phyloP scores from a whole-genome alignment of 2,329 filamentous ascomycete genomes.

The Trichophyton mentagrophytes region DNA sequence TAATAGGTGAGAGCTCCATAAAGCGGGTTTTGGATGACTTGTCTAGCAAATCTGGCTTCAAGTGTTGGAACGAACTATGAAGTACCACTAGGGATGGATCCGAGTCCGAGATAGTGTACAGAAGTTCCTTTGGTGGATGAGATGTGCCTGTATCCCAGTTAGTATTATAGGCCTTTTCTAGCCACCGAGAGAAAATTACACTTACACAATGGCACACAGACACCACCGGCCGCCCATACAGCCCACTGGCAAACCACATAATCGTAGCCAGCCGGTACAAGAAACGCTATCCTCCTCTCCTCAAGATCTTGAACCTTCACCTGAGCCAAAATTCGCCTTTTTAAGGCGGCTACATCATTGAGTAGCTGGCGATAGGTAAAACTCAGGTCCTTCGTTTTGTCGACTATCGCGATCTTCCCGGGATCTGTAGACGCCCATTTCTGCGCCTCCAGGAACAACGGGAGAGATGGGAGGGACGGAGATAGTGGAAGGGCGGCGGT shows the following conservation, averaged over 20 bases:
- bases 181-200: neutral
- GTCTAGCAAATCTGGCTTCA: constrained; percentile 23
- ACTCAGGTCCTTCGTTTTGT: constrained; percentile 25
- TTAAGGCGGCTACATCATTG: constrained; percentile 26
- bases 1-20: constrained; percentile 20
- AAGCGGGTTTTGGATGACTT: constrained; percentile 20
- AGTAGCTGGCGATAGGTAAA: constrained; percentile 33
- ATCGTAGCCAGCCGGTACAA: constrained; percentile 31
- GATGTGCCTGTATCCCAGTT: constrained; percentile 24
- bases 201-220: constrained; percentile 33
- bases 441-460: constrained; percentile 28
- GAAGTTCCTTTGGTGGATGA: constrained; percentile 30
- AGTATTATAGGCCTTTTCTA: neutral
- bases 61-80: constrained; percentile 28
- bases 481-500: constrained; percentile 9
- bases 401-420: constrained; percentile 28
- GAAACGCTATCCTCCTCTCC: constrained; percentile 29
- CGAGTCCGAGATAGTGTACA: constrained; percentile 32
- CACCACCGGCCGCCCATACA: constrained; percentile 33
- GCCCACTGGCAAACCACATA: constrained; percentile 34
- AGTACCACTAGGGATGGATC: constrained; percentile 32
- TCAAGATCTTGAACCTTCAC: constrained; percentile 22
- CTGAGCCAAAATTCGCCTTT: constrained; percentile 25
- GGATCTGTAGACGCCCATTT: constrained; percentile 23
- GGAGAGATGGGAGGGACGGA: constrained; percentile 25